Percentiles rank a stretch among this genome's conserved stretches.
Evolutionary conservation across 805 yeast genomes (phyloP).

Genomic region (Candida lessepsii): DNA sequence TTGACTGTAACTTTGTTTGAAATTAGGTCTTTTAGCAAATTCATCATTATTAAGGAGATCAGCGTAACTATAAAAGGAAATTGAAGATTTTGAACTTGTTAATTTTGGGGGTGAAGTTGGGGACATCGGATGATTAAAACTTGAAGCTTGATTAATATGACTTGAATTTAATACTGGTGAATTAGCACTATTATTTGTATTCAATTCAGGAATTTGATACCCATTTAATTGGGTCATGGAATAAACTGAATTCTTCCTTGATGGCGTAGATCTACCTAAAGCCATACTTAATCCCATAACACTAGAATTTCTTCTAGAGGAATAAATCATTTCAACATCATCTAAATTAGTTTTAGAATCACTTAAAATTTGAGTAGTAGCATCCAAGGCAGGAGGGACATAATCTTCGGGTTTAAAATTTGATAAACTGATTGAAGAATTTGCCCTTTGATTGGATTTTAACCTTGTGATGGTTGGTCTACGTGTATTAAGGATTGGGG

Average conservation of each 20-base stretch:
- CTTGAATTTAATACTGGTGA: slow-evolving; percentile 5
- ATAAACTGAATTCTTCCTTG: slow-evolving; percentile 37
- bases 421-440: slow-evolving; percentile 15
- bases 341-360: slow-evolving; percentile 63
- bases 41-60: slow-evolving; percentile 75
- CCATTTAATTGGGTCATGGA: slow-evolving; percentile 21
- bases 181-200: slow-evolving; percentile 7
- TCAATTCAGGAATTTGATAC: slow-evolving; percentile 13
- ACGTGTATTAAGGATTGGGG: slow-evolving; percentile 10
- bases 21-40: slow-evolving; percentile 59
- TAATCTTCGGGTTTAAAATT: slow-evolving; percentile 54
- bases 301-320: slow-evolving; percentile 54
- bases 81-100: slow-evolving; percentile 33
- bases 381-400: slow-evolving; percentile 79
- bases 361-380: slow-evolving; percentile 65
- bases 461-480: slow-evolving; percentile 16
- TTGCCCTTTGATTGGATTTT: slow-evolving; percentile 12
- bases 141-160: background rate
- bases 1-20: slow-evolving; percentile 39
- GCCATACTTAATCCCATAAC: slow-evolving; percentile 50
- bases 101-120: slow-evolving; percentile 44
- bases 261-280: slow-evolving; percentile 40
- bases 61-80: slow-evolving; percentile 71
- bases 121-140: slow-evolving; percentile 16
- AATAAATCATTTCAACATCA: slow-evolving; percentile 67